These are phyloP conservation scores for Zymoseptoria ardabiliae DNA, from an alignment of 2,329 filamentous ascomycete species.

Conservation along the genomic window DNA sequence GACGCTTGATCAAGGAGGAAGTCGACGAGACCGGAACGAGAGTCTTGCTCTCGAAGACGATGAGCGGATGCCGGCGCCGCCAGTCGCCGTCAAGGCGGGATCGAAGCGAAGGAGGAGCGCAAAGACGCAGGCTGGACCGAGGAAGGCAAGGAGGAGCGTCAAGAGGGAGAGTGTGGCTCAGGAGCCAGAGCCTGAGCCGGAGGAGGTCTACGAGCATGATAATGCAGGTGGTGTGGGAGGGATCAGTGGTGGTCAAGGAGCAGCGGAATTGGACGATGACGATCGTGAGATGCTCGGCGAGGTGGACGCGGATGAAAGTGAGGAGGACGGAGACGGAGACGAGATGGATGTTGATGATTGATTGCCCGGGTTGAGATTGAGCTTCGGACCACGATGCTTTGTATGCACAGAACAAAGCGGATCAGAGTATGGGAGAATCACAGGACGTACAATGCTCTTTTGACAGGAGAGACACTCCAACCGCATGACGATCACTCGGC, in stretches of 20 bases:
- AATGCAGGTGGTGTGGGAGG: conserved; percentile 3
- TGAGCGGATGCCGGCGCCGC: not conserved
- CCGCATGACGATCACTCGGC: not conserved
- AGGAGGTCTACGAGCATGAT: conserved; percentile 20
- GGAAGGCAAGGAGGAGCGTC: conserved; percentile 14
- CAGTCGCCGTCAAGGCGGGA: conserved; percentile 9
- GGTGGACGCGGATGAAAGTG: conserved; percentile 29
- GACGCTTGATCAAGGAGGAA: conserved; percentile 10
- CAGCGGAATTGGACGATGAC: conserved; percentile 30
- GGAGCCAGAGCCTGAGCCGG: conserved; percentile 19
- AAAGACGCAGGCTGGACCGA: conserved; percentile 6
- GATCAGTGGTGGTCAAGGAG: not conserved
- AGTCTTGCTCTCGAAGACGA: conserved; percentile 7
- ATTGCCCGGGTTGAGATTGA: not conserved
- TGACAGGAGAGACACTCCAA: no score
- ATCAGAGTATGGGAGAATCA: not conserved
- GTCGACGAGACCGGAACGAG: conserved; percentile 2
- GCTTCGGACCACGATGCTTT: not conserved
- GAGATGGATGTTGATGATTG: not conserved
- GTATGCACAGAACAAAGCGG: not conserved
- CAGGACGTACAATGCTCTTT: not conserved
- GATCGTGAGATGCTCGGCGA: conserved; percentile 33
- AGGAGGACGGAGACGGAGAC: conserved; percentile 16
- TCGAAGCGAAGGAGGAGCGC: conserved; percentile 10
- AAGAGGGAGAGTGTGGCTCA: conserved; percentile 10